Evolutionary conservation across 306 rosid species (phyloP), one percentile per base, ranked within the genome.

Genomic region (Rosa rugosa): DNA sequence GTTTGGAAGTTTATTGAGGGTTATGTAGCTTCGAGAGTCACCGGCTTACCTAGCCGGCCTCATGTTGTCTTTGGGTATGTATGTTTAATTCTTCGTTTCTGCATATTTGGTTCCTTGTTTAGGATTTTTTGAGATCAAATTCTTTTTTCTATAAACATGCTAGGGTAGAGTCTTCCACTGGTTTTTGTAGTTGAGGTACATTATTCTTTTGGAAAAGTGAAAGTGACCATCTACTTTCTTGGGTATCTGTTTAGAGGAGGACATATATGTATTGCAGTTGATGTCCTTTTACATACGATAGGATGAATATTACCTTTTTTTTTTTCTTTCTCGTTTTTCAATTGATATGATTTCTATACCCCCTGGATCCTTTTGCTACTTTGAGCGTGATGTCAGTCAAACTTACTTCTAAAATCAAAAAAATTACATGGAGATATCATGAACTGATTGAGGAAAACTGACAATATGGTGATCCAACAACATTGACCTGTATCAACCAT

Each of bases 21-120:
- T 20, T 95, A 95, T 77, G 99, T 91, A 59, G 83, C 96, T 85
- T 92, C 99, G 41, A 90, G 98, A 80, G 98, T 95, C 56, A 80
- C 88, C 22, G 92, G 85, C 82, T 79, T 95, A 81, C 97, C 97
- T 38, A 88, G 83, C 82, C 97, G 97, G 73, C 99, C 98, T 62
- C 95, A 86, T 83, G 54, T 95, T 83, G 82, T 95, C 60, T 92
- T 95, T 77, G 82, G 98, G 99, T 92, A 92, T 25, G 88, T 82
- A 31, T 66, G 71, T 64, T 56, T 59, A 17, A 57, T 56, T 82
- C 63, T 74, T 23, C 41, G 82, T 49, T 45, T 72, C 73, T 72
- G 69, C 50, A 9, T 25, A 23, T 8, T 3, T 4, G 38, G 76
- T 57, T 74, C 54, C 23, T 42, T 57, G 27, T 25, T 20, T 62